phyloP scores from a whole-genome alignment of 2,329 filamentous ascomycete genomes.

The Exophiala lecanii-corni region DNA sequence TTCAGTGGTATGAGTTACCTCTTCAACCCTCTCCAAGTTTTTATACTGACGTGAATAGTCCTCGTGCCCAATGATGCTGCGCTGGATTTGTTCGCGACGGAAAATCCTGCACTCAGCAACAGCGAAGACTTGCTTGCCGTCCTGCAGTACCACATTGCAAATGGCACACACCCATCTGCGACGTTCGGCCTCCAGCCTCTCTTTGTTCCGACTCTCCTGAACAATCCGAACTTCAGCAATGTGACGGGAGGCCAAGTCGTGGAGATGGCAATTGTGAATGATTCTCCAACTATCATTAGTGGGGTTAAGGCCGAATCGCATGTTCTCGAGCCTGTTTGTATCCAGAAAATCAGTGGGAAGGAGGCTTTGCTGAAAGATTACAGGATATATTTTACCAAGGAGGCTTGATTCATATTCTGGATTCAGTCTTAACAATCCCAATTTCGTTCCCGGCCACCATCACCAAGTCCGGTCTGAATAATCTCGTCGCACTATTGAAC shows the following conservation, averaged over 20 bases:
- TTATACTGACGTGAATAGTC: too few species aligned
- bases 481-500: slow-evolving; percentile 45
- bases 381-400: slow-evolving; percentile 52
- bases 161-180: slow-evolving; percentile 43
- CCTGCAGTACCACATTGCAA: slow-evolving; percentile 56
- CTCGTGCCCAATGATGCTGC: slow-evolving; percentile 22
- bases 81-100: slow-evolving; percentile 6
- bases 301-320: slow-evolving; percentile 48
- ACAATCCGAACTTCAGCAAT: slow-evolving; percentile 50
- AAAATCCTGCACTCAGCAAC: slow-evolving; percentile 14
- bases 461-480: slow-evolving; percentile 41
- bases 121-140: slow-evolving; percentile 40
- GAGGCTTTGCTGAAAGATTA: slow-evolving; percentile 5
- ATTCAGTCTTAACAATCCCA: slow-evolving; percentile 47
- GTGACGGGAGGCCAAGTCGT: slow-evolving; percentile 58
- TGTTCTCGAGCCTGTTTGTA: slow-evolving; percentile 47
- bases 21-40: too few species aligned
- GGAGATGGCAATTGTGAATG: slow-evolving; percentile 39
- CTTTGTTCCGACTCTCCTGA: slow-evolving; percentile 49
- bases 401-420: slow-evolving; percentile 52
- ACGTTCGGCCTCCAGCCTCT: slow-evolving; percentile 29
- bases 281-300: slow-evolving; percentile 48
- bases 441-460: slow-evolving; percentile 40
- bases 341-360: neutral
- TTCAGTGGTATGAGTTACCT: slow-evolving; percentile 23